Evolutionary conservation across 108 stramenopile genomes (phyloP).

Genomic region (Poteriospumella lacustris): DNA sequence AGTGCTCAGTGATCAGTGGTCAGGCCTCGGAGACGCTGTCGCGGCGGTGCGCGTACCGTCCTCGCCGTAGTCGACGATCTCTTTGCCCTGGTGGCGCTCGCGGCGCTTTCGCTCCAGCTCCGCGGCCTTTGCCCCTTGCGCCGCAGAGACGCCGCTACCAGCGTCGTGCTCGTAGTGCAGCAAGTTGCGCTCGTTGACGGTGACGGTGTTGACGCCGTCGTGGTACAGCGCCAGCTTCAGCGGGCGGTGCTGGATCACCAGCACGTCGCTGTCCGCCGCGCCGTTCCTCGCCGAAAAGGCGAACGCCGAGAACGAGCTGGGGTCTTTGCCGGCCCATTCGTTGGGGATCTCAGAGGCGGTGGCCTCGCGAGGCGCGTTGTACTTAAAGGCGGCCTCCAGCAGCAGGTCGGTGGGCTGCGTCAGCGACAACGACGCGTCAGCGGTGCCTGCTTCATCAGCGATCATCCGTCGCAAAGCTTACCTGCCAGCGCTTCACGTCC

Average conservation of each 20-base stretch:
- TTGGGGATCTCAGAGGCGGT: background rate
- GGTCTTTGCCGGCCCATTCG: background rate
- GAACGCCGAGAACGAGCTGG: background rate
- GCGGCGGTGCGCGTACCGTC: constrained; percentile 25
- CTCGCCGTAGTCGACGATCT: constrained; percentile 48
- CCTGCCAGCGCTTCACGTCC: background rate
- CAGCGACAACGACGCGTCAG: no score
- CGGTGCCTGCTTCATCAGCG: no score
- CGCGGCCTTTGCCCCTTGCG: background rate
- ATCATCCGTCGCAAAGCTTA: no score
- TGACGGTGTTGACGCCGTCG: constrained; percentile 32
- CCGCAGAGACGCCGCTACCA: background rate
- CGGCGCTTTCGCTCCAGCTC: background rate
- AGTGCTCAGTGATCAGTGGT: background rate
- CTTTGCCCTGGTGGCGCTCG: constrained; percentile 43
- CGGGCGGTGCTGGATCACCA: constrained; percentile 36
- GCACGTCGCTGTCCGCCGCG: constrained; percentile 4
- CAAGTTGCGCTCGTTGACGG: constrained; percentile 32
- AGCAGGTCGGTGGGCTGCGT: constrained; percentile 23
- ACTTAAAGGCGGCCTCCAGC: background rate
- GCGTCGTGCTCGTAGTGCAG: background rate
- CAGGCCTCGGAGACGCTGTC: background rate
- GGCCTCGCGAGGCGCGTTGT: background rate
- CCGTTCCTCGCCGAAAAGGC: background rate
- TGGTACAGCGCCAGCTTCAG: constrained; percentile 35